Conservation (phyloP, 257 asterid species). For the Ligustrum vulgare region DNA sequence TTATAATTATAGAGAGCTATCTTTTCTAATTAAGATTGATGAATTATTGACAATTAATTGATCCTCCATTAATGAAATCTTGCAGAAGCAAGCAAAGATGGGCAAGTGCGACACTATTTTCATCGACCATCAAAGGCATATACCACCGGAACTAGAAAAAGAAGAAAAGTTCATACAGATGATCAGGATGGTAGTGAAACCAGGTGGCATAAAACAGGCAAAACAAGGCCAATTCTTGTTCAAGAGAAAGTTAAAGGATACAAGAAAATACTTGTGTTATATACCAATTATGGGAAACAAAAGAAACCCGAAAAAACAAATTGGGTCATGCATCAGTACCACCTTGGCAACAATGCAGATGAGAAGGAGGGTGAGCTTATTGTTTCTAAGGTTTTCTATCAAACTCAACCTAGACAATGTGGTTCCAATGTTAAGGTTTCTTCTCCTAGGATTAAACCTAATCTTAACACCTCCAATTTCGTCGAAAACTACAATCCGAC, state of each 20-base stretch:
- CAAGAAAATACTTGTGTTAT: conserved; percentile 50
- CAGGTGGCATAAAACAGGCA: conserved; percentile 53
- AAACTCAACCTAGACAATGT: conserved; percentile 51
- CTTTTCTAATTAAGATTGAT: too few species aligned
- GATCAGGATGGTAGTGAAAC: conserved; percentile 42
- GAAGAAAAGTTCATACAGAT: conserved; percentile 48
- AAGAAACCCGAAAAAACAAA: conserved; percentile 48
- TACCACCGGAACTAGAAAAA: conserved; percentile 45
- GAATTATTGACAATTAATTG: neutral
- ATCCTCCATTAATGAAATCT: neutral
- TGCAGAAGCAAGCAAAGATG: conserved; percentile 45
- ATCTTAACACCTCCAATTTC: conserved; percentile 15
- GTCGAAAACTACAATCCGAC: conserved; percentile 30
- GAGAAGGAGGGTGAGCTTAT: conserved; percentile 50
- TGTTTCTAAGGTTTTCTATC: conserved; percentile 48
- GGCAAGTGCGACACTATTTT: conserved; percentile 44
- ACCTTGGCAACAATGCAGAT: conserved; percentile 48
- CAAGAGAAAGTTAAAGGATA: conserved; percentile 44
- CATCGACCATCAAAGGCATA: conserved; percentile 53
- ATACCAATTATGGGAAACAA: conserved; percentile 47
- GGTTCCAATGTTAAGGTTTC: conserved; percentile 27
- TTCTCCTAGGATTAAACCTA: conserved; percentile 15
- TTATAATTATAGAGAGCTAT: too few species aligned
- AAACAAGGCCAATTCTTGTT: conserved; percentile 39
- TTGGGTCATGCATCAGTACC: conserved; percentile 59